A percentile compares a stretch with the other conserved stretches of the same genome.
Evolutionary conservation across 176 grass and related monocot genomes (phyloP).

Genomic region (Musa acuminata): DNA sequence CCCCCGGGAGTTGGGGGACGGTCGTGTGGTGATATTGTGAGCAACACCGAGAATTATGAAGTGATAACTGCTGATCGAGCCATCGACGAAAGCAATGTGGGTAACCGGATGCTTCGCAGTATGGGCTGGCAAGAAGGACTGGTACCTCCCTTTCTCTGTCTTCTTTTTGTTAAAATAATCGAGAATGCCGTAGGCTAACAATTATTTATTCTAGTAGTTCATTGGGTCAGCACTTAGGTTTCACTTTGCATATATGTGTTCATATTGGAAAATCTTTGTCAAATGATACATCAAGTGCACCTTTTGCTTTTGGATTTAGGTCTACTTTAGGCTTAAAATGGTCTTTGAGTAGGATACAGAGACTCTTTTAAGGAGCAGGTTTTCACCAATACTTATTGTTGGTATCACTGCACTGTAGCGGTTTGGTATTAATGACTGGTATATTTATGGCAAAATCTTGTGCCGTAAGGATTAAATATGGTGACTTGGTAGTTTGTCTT

Average conservation of each 20-base stretch:
- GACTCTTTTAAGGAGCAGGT: no score
- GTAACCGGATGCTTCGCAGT: slow-evolving; percentile 86
- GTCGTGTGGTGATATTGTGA: slow-evolving; percentile 48
- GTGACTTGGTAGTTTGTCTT: neutral
- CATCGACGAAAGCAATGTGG: slow-evolving; percentile 90
- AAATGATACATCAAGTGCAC: neutral
- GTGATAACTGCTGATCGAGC: slow-evolving; percentile 75
- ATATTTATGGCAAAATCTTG: neutral
- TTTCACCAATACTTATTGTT: no score
- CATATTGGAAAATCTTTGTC: neutral
- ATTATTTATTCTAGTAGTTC: neutral
- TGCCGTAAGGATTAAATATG: neutral
- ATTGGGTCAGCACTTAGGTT: neutral
- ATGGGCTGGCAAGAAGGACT: slow-evolving; percentile 87
- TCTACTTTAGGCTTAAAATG: no score
- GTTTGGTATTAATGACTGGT: no score
- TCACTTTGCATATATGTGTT: neutral
- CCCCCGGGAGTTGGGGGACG: slow-evolving; percentile 87
- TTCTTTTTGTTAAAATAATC: slow-evolving; percentile 6
- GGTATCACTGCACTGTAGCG: no score
- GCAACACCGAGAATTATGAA: slow-evolving; percentile 67
- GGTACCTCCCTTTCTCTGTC: slow-evolving; percentile 30
- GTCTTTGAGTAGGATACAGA: no score
- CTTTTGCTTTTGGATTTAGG: no score
- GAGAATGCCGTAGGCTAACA: neutral